These are phyloP conservation scores for Hypoxylon crocopeplum DNA, from an alignment of 495 filamentous ascomycete genomes.

Conservation along the genomic window DNA sequence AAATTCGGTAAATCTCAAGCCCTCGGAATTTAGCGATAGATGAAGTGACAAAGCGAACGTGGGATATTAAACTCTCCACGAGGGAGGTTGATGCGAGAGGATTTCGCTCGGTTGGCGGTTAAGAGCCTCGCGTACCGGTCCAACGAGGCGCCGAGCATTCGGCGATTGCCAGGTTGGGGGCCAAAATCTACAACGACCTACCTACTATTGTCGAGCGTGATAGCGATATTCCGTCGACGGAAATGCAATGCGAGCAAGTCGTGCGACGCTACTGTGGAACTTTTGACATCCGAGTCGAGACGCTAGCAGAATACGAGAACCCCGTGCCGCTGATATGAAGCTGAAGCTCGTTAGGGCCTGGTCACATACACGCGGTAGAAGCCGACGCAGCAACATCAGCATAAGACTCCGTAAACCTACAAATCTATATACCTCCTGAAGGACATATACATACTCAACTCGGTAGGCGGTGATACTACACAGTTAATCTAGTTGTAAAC, in stretches of 20 bases:
- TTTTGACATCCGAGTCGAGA: background rate
- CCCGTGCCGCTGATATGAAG: background rate
- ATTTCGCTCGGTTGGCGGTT: background rate
- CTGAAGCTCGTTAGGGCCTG: background rate
- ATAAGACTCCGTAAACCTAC: background rate
- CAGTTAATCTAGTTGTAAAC: too few relatives aligned
- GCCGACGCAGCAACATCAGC: background rate
- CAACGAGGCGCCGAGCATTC: background rate
- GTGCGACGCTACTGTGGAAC: background rate
- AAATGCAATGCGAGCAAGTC: constrained; percentile 16
- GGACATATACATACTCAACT: too few relatives aligned
- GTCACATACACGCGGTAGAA: background rate
- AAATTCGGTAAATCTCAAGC: background rate
- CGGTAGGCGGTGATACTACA: background rate
- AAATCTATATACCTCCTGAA: background rate
- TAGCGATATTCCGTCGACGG: constrained; percentile 4
- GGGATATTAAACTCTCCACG: background rate
- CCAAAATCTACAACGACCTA: constrained; percentile 1
- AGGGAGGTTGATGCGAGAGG: constrained; percentile 1
- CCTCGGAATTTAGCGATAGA: too few relatives aligned
- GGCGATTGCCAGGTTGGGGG: constrained; percentile 21
- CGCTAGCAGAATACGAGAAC: background rate
- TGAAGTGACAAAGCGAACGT: too few relatives aligned
- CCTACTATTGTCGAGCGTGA: background rate
- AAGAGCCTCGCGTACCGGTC: constrained; percentile 5